phyloP scores from a whole-genome alignment of 2,329 filamentous ascomycete genomes.

The Arthrinium puccinioides region DNA sequence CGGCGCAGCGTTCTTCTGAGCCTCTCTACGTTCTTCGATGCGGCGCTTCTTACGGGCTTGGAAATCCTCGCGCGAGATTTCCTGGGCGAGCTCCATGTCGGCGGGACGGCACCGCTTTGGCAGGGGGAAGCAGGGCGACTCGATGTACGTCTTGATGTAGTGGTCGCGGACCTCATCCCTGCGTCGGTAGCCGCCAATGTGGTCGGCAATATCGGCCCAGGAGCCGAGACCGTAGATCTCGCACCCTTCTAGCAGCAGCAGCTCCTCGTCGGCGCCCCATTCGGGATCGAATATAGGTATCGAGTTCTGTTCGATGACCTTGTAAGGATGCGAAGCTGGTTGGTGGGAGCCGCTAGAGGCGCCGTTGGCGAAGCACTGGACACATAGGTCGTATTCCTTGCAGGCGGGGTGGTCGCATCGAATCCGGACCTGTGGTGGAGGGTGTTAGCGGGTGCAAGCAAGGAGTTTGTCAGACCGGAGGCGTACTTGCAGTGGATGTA shows the following conservation, averaged over 20 bases:
- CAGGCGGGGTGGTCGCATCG: conserved; percentile 78
- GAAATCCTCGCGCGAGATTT: conserved; percentile 85
- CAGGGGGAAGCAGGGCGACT: conserved; percentile 77
- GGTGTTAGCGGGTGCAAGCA: too few species aligned
- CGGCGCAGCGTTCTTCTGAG: conserved; percentile 74
- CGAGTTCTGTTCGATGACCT: conserved; percentile 96
- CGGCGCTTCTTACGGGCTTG: conserved; percentile 86
- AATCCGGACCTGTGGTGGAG: conserved; percentile 69
- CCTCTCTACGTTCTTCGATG: conserved; percentile 87
- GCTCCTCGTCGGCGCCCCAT: conserved; percentile 95
- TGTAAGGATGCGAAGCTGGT: conserved; percentile 77
- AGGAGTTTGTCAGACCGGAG: too few species aligned
- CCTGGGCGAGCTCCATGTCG: conserved; percentile 70
- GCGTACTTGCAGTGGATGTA: conserved; percentile 74
- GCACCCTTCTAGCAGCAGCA: conserved; percentile 86
- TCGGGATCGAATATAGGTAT: conserved; percentile 92
- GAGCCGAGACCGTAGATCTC: conserved; percentile 95
- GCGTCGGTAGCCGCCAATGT: conserved; percentile 89
- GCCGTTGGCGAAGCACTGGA: conserved; percentile 85
- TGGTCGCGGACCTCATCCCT: conserved; percentile 96
- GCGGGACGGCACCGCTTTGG: conserved; percentile 79
- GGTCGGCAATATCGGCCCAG: conserved; percentile 96
- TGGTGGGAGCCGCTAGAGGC: conserved; percentile 77
- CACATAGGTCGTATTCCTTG: conserved; percentile 93
- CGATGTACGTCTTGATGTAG: conserved; percentile 81